Evolutionary conservation across 345 rosid species (phyloP).

Genomic region (Turnera subulata): DNA sequence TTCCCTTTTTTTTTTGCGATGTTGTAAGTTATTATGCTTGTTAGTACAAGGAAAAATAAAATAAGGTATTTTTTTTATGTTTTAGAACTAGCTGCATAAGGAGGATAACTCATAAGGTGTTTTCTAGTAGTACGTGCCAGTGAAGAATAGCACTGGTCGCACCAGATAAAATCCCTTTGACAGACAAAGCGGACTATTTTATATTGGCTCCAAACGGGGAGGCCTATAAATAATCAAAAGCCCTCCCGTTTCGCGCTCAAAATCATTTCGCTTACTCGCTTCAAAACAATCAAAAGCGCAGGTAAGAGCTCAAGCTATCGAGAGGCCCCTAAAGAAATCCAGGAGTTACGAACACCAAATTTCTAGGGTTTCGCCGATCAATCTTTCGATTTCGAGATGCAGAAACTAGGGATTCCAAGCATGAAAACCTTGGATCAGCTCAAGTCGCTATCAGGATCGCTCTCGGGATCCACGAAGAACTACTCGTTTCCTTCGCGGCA

Average conservation of each 20-base stretch:
- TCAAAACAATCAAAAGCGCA: neutral
- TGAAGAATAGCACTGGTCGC: neutral
- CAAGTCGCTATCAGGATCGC: constrained; percentile 38
- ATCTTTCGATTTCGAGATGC: constrained; percentile 36
- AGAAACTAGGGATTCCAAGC: constrained; percentile 68
- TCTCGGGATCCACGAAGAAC: constrained; percentile 43
- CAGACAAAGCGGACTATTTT: too few relatives aligned
- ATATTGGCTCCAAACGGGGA: neutral
- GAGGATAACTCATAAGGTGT: too few relatives aligned
- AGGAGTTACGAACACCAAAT: neutral
- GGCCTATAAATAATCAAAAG: constrained; percentile 10
- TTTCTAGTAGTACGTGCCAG: too few relatives aligned
- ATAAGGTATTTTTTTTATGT: too few relatives aligned
- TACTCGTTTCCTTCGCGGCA: constrained; percentile 51
- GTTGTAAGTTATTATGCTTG: too few relatives aligned
- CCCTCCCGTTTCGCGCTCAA: constrained; percentile 10
- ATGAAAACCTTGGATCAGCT: constrained; percentile 61
- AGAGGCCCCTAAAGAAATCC: neutral
- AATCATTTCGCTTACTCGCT: neutral
- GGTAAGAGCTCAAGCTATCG: neutral
- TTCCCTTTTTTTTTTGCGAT: too few relatives aligned
- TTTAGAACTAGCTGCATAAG: too few relatives aligned
- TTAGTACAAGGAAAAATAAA: too few relatives aligned
- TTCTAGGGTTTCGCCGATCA: neutral
- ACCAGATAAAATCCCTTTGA: neutral